A percentile compares a stretch with the other conserved stretches of the same genome.
phyloP scores from a whole-genome alignment of 2,329 filamentous ascomycete species.

The Dothideomycetes sp. region DNA sequence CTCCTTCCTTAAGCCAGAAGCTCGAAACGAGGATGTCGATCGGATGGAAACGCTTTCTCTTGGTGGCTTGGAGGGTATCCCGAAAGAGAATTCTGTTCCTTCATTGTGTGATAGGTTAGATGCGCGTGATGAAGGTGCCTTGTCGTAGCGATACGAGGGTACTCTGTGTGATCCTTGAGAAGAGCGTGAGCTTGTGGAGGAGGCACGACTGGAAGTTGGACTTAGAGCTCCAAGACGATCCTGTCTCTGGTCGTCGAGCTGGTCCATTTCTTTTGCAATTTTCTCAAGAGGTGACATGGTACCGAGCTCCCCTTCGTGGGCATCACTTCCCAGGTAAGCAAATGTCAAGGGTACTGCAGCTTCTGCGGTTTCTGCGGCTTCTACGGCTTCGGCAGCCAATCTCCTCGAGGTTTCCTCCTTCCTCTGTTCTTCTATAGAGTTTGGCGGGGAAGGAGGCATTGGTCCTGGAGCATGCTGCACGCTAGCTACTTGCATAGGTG shows the following conservation, averaged over 20 bases:
- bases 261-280: conserved; percentile 62
- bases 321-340: conserved; percentile 48
- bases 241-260: conserved; percentile 48
- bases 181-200: conserved; percentile 52
- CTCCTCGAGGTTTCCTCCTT: conserved; percentile 26
- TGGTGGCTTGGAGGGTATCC: conserved; percentile 21
- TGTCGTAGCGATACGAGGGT: conserved; percentile 38
- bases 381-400: conserved; percentile 24
- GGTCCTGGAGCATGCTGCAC: conserved; percentile 76
- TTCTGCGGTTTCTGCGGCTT: conserved; percentile 20
- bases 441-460: conserved; percentile 71
- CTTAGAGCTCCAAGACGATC: conserved; percentile 59
- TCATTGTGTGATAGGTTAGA: conserved; percentile 25
- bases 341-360: conserved; percentile 26
- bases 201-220: conserved; percentile 55
- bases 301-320: conserved; percentile 58
- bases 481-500: conserved; percentile 70
- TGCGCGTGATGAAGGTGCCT: conserved; percentile 30
- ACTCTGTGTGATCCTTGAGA: conserved; percentile 38
- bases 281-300: conserved; percentile 63
- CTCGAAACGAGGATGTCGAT: conserved; percentile 44
- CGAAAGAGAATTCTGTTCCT: conserved; percentile 32
- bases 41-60: conserved; percentile 34
- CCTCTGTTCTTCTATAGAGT: conserved; percentile 64
- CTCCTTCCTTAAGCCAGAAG: conserved; percentile 72